A percentile compares a stretch with the other conserved stretches of the same genome.
These are phyloP conservation scores for Annona squamosa DNA, from an alignment of 164 flowering plant genomes.

Conservation along the genomic window DNA sequence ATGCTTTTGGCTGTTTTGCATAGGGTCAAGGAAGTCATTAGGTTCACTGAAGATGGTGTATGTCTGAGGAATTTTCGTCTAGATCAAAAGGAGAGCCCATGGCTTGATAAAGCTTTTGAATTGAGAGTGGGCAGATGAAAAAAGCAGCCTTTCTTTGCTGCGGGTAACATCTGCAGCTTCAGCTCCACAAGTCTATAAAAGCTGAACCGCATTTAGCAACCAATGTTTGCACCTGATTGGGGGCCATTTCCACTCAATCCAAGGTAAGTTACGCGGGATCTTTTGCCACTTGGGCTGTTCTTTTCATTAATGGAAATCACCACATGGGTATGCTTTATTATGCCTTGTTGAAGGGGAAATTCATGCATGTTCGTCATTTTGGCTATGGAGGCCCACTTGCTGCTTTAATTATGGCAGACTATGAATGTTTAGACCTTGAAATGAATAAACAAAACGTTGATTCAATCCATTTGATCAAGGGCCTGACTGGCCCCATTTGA, in stretches of 20 bases:
- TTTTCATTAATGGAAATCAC: background rate
- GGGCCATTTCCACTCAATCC: background rate
- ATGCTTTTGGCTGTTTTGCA: background rate
- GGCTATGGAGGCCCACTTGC: background rate
- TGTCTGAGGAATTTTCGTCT: background rate
- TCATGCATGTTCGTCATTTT: background rate
- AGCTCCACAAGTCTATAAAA: background rate
- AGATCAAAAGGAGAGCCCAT: background rate
- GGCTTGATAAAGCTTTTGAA: background rate
- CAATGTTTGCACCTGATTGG: background rate
- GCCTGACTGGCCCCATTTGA: background rate
- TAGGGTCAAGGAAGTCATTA: background rate
- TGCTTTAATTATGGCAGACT: background rate
- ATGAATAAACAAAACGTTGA: background rate
- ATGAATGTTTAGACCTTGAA: background rate
- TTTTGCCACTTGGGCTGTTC: background rate
- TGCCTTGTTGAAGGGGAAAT: background rate
- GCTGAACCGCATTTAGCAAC: background rate
- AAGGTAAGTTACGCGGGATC: background rate
- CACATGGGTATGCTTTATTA: too few species aligned
- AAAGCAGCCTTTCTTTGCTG: background rate
- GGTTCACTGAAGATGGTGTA: background rate
- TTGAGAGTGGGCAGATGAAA: background rate
- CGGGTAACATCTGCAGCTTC: background rate
- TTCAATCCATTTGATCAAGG: background rate